Conservation (phyloP, 306 rosid genomes). For the Sphenostylis stenocarpa region DNA sequence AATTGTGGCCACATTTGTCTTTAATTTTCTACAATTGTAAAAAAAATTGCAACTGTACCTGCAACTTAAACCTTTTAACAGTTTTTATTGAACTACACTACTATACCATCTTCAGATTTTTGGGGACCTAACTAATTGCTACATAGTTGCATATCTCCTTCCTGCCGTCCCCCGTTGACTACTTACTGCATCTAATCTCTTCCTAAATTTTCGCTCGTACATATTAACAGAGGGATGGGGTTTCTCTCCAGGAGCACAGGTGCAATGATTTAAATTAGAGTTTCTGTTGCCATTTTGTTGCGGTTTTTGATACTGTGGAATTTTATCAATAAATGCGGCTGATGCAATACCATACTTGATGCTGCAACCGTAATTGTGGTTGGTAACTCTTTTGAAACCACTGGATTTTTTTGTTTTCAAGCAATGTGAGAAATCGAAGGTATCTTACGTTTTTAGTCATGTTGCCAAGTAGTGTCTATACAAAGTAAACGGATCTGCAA, state of each 20-base stretch:
- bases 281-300: neutral
- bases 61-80: neutral
- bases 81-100: neutral
- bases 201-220: neutral
- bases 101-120: neutral
- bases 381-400: too few relatives aligned
- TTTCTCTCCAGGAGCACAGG: neutral
- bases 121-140: neutral
- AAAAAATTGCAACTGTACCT: neutral
- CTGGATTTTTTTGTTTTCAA: too few relatives aligned
- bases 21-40: neutral
- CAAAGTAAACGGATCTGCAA: neutral
- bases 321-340: neutral
- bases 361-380: neutral
- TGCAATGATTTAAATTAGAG: neutral
- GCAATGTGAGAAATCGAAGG: too few relatives aligned
- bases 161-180: conserved; percentile 4
- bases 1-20: neutral
- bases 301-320: neutral
- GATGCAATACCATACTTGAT: neutral
- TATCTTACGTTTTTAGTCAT: too few relatives aligned
- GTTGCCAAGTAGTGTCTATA: too few relatives aligned
- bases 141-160: neutral
- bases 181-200: neutral
- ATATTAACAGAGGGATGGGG: neutral